These are phyloP conservation scores for Barnettozyma wickerhamii DNA, from an alignment of 805 yeast genomes.

Conservation along the genomic window DNA sequence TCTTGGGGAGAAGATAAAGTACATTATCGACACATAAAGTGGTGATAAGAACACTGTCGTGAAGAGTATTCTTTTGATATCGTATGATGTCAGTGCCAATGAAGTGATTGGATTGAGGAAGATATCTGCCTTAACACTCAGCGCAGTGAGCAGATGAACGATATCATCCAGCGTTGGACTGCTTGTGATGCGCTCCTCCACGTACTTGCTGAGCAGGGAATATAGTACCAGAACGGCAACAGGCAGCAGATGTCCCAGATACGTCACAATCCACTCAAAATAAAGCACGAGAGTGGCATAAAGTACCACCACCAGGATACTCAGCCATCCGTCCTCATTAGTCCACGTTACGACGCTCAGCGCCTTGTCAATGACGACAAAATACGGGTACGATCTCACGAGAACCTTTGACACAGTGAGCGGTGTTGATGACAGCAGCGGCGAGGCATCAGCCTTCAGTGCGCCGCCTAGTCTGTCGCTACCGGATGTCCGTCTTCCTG, in stretches of 20 bases:
- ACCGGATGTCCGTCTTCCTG: slow-evolving; percentile 28
- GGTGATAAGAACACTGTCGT: slow-evolving; percentile 88
- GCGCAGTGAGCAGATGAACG: slow-evolving; percentile 67
- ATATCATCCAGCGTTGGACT: slow-evolving; percentile 87
- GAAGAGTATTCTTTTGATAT: slow-evolving; percentile 72
- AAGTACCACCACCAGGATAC: slow-evolving; percentile 53
- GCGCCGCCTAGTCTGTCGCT: slow-evolving; percentile 23
- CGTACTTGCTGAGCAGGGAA: slow-evolving; percentile 51
- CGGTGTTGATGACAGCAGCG: slow-evolving; percentile 83
- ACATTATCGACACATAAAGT: slow-evolving; percentile 64
- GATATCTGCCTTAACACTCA: slow-evolving; percentile 72
- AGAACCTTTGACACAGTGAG: slow-evolving; percentile 84
- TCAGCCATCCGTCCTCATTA: slow-evolving; percentile 73
- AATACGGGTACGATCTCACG: slow-evolving; percentile 79
- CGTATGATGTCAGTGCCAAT: slow-evolving; percentile 69
- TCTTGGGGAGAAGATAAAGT: slow-evolving; percentile 68
- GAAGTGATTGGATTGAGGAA: slow-evolving; percentile 76
- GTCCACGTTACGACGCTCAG: slow-evolving; percentile 88
- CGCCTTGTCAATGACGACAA: slow-evolving; percentile 64
- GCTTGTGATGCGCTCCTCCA: slow-evolving; percentile 52
- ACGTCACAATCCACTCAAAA: slow-evolving; percentile 72
- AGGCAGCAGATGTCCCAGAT: slow-evolving; percentile 74
- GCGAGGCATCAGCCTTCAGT: slow-evolving; percentile 42
- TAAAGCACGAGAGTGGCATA: slow-evolving; percentile 63
- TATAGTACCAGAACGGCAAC: slow-evolving; percentile 59